Percentiles rank a stretch among this genome's conserved stretches.
Evolutionary conservation across 2,329 filamentous ascomycete genomes (phyloP).

Genomic region (Boeremia lycopersici): DNA sequence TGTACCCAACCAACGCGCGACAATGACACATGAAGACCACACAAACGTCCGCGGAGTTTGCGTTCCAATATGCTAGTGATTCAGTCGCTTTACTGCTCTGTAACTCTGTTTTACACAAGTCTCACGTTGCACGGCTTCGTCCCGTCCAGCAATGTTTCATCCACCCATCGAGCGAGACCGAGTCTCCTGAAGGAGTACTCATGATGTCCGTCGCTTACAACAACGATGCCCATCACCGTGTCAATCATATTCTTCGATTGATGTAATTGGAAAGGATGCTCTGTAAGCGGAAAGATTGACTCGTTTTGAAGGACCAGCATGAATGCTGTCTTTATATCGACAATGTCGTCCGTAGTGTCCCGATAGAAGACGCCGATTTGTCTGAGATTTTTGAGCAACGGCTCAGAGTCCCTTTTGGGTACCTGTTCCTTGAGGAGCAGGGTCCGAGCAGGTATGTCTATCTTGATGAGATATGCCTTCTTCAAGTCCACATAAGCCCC

Average conservation of each 20-base stretch:
- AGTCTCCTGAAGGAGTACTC: not conserved
- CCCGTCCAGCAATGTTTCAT: not conserved
- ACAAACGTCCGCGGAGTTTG: too few species aligned
- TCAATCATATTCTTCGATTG: not conserved
- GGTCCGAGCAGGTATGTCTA: not conserved
- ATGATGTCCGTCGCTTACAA: not conserved
- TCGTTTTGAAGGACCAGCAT: not conserved
- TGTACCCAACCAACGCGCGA: too few species aligned
- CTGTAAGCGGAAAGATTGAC: not conserved
- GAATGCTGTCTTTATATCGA: not conserved
- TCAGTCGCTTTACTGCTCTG: too few species aligned
- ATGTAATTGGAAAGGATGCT: not conserved
- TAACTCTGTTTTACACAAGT: too few species aligned
- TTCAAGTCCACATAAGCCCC: not conserved
- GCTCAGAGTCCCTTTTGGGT: not conserved
- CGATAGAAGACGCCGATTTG: not conserved
- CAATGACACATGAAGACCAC: too few species aligned
- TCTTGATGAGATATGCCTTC: not conserved
- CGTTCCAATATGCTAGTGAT: too few species aligned
- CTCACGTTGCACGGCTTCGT: too few species aligned
- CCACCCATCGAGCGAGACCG: slow-evolving; percentile 3
- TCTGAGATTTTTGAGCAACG: not conserved
- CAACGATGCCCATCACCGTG: slow-evolving; percentile 2
- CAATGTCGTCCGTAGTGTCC: not conserved
- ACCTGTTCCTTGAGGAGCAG: not conserved